These are phyloP conservation scores for Davidsoniella virescens DNA, from an alignment of 2,329 filamentous ascomycete genomes.

Conservation along the genomic window DNA sequence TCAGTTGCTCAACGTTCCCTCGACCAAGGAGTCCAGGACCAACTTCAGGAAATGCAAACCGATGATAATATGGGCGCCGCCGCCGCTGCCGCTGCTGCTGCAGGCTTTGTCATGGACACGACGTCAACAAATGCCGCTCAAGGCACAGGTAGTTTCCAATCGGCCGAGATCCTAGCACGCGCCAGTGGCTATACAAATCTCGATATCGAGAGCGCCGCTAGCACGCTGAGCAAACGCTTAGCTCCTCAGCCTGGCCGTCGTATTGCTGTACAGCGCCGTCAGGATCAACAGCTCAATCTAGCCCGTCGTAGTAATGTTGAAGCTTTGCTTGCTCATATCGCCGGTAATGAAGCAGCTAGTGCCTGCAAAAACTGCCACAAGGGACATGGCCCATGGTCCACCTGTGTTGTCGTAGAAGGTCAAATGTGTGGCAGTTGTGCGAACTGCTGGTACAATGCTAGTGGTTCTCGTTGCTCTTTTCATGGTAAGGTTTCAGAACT, in stretches of 20 bases:
- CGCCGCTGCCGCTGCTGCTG: slow-evolving; percentile 10
- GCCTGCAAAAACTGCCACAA: slow-evolving; percentile 45
- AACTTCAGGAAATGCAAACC: slow-evolving; percentile 14
- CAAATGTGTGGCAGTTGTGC: slow-evolving; percentile 46
- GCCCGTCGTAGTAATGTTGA: slow-evolving; percentile 43
- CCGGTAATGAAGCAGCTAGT: slow-evolving; percentile 30
- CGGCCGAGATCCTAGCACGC: slow-evolving; percentile 31
- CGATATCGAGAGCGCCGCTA: slow-evolving; percentile 27
- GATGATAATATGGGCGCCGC: slow-evolving; percentile 9
- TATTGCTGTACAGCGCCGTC: slow-evolving; percentile 34
- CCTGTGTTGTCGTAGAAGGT: slow-evolving; percentile 41
- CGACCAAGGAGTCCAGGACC: slow-evolving; percentile 15
- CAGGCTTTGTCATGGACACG: slow-evolving; percentile 7
- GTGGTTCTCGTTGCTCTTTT: slow-evolving; percentile 42
- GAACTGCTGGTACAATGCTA: slow-evolving; percentile 49
- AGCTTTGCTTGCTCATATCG: slow-evolving; percentile 40
- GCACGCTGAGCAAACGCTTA: slow-evolving; percentile 38
- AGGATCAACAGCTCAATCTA: slow-evolving; percentile 38
- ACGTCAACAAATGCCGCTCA: slow-evolving; percentile 1
- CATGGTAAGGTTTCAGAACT: slow-evolving; percentile 27
- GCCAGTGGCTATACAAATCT: slow-evolving; percentile 31
- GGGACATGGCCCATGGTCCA: slow-evolving; percentile 42
- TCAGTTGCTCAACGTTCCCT: slow-evolving; percentile 6
- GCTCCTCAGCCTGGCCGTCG: slow-evolving; percentile 32
- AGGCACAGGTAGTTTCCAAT: slow-evolving; percentile 13